A percentile compares a stretch with the other conserved stretches of the same genome.
These are phyloP conservation scores for Saccharomyces hybrid DNA, from an alignment of 1,139 yeast species.

Conservation along the genomic window DNA sequence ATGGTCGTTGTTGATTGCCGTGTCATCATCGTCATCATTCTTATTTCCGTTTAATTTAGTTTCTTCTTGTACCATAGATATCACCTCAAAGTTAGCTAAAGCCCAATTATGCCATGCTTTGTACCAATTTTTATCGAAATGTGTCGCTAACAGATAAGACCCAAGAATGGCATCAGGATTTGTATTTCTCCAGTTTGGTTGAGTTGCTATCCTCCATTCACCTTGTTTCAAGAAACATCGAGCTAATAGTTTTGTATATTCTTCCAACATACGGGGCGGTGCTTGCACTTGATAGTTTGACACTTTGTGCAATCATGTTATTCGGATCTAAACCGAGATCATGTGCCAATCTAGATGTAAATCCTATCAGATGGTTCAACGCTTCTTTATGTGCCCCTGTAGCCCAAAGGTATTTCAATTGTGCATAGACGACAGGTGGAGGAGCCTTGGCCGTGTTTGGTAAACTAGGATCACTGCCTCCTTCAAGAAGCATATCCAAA, in stretches of 20 bases:
- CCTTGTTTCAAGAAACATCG: conserved; percentile 96
- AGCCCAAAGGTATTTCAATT: conserved; percentile 94
- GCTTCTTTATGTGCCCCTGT: conserved; percentile 87
- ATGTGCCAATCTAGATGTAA: conserved; percentile 84
- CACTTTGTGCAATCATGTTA: conserved; percentile 67
- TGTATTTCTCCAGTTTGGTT: conserved; percentile 66
- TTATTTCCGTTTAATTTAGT: conserved; percentile 21
- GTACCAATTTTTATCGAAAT: conserved; percentile 88
- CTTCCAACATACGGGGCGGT: conserved; percentile 78
- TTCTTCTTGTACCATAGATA: conserved; percentile 45
- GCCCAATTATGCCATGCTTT: conserved; percentile 99
- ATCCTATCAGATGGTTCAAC: conserved; percentile 73
- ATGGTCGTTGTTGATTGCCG: conserved; percentile 2
- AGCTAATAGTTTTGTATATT: conserved; percentile 81
- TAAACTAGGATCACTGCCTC: conserved; percentile 37
- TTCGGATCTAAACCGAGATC: conserved; percentile 76
- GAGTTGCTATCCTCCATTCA: conserved; percentile 89
- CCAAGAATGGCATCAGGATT: conserved; percentile 73
- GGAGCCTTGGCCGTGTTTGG: conserved; percentile 77
- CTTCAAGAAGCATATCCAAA: conserved; percentile 63
- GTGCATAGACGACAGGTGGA: conserved; percentile 96
- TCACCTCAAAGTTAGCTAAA: conserved; percentile 89
- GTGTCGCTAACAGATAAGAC: conserved; percentile 87
- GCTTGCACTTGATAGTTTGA: conserved; percentile 35
- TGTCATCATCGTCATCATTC: conserved; percentile 13